A percentile compares a stretch with the other conserved stretches of the same genome.
phyloP scores from a whole-genome alignment of 2,329 filamentous ascomycete species.

The Xylariales sp. region DNA sequence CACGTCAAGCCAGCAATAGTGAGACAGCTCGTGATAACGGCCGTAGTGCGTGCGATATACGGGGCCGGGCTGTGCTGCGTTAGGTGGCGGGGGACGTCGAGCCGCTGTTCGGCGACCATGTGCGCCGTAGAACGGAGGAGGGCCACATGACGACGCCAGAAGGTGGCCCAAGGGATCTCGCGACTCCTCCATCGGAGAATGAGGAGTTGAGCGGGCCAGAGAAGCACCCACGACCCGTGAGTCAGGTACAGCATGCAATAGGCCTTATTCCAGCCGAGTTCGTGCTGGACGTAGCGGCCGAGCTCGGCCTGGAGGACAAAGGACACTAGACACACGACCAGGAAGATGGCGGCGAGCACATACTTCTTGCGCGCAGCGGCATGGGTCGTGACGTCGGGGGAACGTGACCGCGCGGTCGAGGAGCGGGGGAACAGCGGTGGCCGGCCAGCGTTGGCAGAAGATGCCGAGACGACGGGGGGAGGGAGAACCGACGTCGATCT shows the following conservation, averaged over 20 bases:
- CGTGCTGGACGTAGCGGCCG: slow-evolving; percentile 92
- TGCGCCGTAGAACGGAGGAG: slow-evolving; percentile 68
- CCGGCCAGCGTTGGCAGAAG: slow-evolving; percentile 50
- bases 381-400: slow-evolving; percentile 73
- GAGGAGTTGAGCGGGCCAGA: slow-evolving; percentile 88
- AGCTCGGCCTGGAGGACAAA: slow-evolving; percentile 97
- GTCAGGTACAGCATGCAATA: slow-evolving; percentile 99
- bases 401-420: slow-evolving; percentile 81
- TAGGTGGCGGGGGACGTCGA: slow-evolving; percentile 69
- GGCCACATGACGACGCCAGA: slow-evolving; percentile 77
- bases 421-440: slow-evolving; percentile 61
- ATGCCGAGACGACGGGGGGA: slow-evolving; percentile 44
- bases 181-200: slow-evolving; percentile 84
- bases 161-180: slow-evolving; percentile 81
- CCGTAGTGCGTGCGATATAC: slow-evolving; percentile 84
- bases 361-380: slow-evolving; percentile 83
- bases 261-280: slow-evolving; percentile 95
- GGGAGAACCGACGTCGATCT: slow-evolving; percentile 45
- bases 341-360: slow-evolving; percentile 85
- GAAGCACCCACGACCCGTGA: slow-evolving; percentile 89
- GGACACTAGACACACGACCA: slow-evolving; percentile 83
- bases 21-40: slow-evolving; percentile 83
- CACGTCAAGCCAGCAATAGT: slow-evolving; percentile 93
- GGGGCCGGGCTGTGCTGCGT: slow-evolving; percentile 58
- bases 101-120: slow-evolving; percentile 85